Conservation (phyloP, 345 rosid genomes). For the Dipteronia sinensis region DNA sequence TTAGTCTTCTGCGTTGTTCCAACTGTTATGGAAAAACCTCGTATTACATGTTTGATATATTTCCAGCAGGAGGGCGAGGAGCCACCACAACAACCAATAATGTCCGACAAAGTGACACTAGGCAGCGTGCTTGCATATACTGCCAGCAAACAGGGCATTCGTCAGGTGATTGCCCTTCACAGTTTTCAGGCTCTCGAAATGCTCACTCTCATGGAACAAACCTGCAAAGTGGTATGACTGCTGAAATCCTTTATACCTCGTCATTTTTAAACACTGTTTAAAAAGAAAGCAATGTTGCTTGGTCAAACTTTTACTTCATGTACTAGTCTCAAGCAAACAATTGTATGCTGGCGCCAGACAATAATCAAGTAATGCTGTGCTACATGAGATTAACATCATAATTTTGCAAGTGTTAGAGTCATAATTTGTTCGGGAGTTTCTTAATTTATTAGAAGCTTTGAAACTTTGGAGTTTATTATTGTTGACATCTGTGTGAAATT, state of each 20-base stretch:
- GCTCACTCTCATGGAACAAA: slow-evolving; percentile 44
- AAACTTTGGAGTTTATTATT: neutral
- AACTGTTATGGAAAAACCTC: slow-evolving; percentile 7
- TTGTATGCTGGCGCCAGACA: neutral
- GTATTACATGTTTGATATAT: slow-evolving; percentile 16
- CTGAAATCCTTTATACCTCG: neutral
- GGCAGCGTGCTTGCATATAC: slow-evolving; percentile 58
- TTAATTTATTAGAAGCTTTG: neutral
- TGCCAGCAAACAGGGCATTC: slow-evolving; percentile 86
- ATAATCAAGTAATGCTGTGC: neutral
- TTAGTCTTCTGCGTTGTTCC: neutral
- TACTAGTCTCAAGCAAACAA: neutral
- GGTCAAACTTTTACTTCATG: neutral
- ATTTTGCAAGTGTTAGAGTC: neutral
- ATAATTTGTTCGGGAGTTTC: neutral
- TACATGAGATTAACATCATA: neutral
- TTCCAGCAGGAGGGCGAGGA: slow-evolving; percentile 60
- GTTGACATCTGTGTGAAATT: neutral
- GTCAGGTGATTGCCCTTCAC: slow-evolving; percentile 72
- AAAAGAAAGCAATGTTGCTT: neutral
- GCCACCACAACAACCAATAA: slow-evolving; percentile 48
- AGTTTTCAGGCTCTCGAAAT: slow-evolving; percentile 44
- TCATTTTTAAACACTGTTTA: neutral
- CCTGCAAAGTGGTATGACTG: slow-evolving; percentile 53
- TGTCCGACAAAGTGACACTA: slow-evolving; percentile 54